These are phyloP conservation scores for Mucor irregularis DNA, from an alignment of 371 early-diverging fungal genomes.

Conservation along the genomic window DNA sequence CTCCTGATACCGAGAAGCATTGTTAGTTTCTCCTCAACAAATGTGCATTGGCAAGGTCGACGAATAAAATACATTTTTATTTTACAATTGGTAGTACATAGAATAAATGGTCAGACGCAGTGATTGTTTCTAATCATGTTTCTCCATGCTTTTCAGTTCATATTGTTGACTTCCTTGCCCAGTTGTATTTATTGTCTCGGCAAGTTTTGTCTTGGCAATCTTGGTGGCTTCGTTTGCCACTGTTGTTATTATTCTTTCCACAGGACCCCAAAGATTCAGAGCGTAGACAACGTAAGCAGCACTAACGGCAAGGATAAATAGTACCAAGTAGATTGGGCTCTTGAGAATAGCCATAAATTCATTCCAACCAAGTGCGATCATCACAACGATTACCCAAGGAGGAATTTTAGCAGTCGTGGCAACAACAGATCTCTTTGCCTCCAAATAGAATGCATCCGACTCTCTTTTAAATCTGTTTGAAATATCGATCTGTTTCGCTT, in stretches of 20 bases:
- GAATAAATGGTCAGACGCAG: no score
- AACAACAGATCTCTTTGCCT: slow-evolving; percentile 94
- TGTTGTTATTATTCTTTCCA: slow-evolving; percentile 48
- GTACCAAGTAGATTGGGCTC: slow-evolving; percentile 79
- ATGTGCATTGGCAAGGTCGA: no score
- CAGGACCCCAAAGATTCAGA: slow-evolving; percentile 70
- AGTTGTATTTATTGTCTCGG: not conserved
- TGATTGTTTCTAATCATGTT: not conserved
- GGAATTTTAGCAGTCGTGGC: slow-evolving; percentile 84
- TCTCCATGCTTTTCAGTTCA: not conserved
- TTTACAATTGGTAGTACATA: no score
- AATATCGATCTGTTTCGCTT: slow-evolving; percentile 74
- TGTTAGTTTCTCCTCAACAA: no score
- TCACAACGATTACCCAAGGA: slow-evolving; percentile 79
- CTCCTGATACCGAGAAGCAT: no score
- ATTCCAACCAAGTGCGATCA: slow-evolving; percentile 90
- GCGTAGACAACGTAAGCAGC: slow-evolving; percentile 63
- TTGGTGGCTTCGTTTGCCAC: slow-evolving; percentile 43
- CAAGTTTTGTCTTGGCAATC: slow-evolving; percentile 29
- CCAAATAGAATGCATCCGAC: slow-evolving; percentile 87
- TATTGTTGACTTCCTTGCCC: not conserved
- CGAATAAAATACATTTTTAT: no score
- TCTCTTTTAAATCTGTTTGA: slow-evolving; percentile 85
- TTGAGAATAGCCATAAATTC: slow-evolving; percentile 82
- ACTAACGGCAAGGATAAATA: slow-evolving; percentile 49